Conservation (phyloP, 805 yeast species). For the Barnettozyma sp. region DNA sequence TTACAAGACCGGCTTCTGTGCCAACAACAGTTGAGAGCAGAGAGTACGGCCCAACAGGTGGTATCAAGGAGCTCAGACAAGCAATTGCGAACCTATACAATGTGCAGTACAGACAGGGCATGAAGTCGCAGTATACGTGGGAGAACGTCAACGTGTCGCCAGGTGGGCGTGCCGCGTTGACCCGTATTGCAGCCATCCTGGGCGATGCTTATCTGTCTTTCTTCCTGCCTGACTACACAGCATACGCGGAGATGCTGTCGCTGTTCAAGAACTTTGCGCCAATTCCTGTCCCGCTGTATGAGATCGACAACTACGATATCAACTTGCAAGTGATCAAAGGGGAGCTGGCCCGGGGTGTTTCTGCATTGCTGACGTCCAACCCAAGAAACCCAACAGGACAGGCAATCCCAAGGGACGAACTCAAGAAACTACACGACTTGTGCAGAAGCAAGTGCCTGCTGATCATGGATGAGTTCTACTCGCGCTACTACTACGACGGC, state of each 20-base stretch:
- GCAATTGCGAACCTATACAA: slow-evolving; percentile 55
- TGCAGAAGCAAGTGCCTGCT: slow-evolving; percentile 46
- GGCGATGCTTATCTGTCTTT: slow-evolving; percentile 53
- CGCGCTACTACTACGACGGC: slow-evolving; percentile 49
- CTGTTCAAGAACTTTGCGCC: slow-evolving; percentile 57
- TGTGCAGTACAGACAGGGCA: slow-evolving; percentile 43
- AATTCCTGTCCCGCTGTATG: slow-evolving; percentile 54
- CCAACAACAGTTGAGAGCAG: slow-evolving; percentile 42
- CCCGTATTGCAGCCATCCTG: slow-evolving; percentile 54
- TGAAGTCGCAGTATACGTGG: slow-evolving; percentile 46
- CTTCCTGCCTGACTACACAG: slow-evolving; percentile 58
- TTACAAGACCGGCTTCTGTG: slow-evolving; percentile 42
- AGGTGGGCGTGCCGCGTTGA: slow-evolving; percentile 58
- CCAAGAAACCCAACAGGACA: slow-evolving; percentile 60
- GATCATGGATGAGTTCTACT: slow-evolving; percentile 59
- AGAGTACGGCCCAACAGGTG: slow-evolving; percentile 57
- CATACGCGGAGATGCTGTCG: slow-evolving; percentile 59
- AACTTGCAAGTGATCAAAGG: slow-evolving; percentile 45
- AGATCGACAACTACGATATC: slow-evolving; percentile 48
- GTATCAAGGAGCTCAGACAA: slow-evolving; percentile 44
- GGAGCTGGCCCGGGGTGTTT: slow-evolving; percentile 50
- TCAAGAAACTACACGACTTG: slow-evolving; percentile 42
- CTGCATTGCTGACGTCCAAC: slow-evolving; percentile 51
- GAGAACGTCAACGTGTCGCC: slow-evolving; percentile 59
- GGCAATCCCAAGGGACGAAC: slow-evolving; percentile 41